These are phyloP conservation scores for Globisporangium nodosum DNA, from an alignment of 352 stramenopile species.

Conservation along the genomic window DNA sequence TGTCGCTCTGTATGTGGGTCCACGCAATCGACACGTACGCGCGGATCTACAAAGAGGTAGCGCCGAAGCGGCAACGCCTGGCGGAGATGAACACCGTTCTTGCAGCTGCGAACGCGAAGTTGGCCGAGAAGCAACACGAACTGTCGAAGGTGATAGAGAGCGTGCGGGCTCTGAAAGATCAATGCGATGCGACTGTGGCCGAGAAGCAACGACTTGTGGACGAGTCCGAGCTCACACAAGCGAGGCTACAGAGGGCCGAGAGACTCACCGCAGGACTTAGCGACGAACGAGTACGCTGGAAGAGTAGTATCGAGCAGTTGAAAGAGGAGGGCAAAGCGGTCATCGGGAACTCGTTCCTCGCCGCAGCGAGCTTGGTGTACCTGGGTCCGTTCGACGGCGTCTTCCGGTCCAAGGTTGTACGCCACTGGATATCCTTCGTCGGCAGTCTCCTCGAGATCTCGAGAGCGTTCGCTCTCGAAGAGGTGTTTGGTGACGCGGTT, in stretches of 20 bases:
- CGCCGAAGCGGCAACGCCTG: slow-evolving; percentile 63
- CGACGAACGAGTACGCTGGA: slow-evolving; percentile 68
- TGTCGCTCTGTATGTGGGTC: slow-evolving; percentile 88
- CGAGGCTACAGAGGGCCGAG: slow-evolving; percentile 47
- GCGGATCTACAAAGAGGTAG: slow-evolving; percentile 66
- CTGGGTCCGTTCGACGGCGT: slow-evolving; percentile 54
- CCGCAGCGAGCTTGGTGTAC: slow-evolving; percentile 57
- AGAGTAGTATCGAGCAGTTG: slow-evolving; percentile 50
- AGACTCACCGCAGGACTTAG: slow-evolving; percentile 62
- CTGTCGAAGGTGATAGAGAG: slow-evolving; percentile 48
- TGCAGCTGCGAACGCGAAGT: slow-evolving; percentile 58
- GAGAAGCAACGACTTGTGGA: slow-evolving; percentile 65
- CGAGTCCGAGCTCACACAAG: slow-evolving; percentile 58
- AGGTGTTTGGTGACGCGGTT: slow-evolving; percentile 73
- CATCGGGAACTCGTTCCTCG: slow-evolving; percentile 56
- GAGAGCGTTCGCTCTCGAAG: slow-evolving; percentile 44
- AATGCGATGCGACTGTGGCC: slow-evolving; percentile 50
- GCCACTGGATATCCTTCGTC: slow-evolving; percentile 24
- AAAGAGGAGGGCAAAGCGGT: slow-evolving; percentile 38
- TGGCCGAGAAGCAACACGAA: slow-evolving; percentile 65
- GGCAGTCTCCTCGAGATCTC: slow-evolving; percentile 26
- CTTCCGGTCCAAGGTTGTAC: slow-evolving; percentile 32
- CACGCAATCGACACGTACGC: slow-evolving; percentile 82
- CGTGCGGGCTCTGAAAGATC: slow-evolving; percentile 45
- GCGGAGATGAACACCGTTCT: slow-evolving; percentile 74